phyloP scores from a whole-genome alignment of 768 basidiomycete species.

The Rhizopogon roseolus region DNA sequence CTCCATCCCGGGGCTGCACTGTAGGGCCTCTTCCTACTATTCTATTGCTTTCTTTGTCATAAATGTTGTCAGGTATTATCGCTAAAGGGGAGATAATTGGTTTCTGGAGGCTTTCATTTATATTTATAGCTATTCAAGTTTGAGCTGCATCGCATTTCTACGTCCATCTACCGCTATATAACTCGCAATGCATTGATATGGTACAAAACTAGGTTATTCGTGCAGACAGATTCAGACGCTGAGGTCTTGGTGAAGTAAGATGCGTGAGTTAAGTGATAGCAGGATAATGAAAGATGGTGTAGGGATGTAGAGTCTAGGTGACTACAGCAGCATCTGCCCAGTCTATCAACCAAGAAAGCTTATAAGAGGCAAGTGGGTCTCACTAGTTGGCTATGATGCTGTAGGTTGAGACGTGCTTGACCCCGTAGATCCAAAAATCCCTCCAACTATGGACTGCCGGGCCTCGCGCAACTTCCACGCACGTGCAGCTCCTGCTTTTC shows the following conservation, averaged over 20 bases:
- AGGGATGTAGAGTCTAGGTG: background rate
- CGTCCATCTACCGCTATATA: background rate
- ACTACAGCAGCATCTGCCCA: background rate
- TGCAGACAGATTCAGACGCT: background rate
- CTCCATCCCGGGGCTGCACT: constrained; percentile 5
- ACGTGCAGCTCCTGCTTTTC: background rate
- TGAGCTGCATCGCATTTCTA: background rate
- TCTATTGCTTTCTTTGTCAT: background rate
- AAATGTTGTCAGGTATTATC: background rate
- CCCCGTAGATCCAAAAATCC: constrained; percentile 1
- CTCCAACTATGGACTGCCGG: background rate
- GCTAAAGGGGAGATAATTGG: background rate
- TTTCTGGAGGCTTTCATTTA: background rate
- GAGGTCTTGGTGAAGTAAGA: background rate
- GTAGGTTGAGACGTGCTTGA: background rate
- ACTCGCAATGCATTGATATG: background rate
- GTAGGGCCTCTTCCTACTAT: background rate
- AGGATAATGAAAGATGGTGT: background rate
- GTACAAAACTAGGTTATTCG: background rate
- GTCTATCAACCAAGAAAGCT: background rate
- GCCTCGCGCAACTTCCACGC: background rate
- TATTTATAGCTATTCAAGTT: background rate
- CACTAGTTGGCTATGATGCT: background rate
- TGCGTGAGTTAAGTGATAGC: background rate
- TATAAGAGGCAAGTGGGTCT: background rate